phyloP scores from a whole-genome alignment of 2,329 filamentous ascomycete species.

The Trichoderma atrobrunneum region DNA sequence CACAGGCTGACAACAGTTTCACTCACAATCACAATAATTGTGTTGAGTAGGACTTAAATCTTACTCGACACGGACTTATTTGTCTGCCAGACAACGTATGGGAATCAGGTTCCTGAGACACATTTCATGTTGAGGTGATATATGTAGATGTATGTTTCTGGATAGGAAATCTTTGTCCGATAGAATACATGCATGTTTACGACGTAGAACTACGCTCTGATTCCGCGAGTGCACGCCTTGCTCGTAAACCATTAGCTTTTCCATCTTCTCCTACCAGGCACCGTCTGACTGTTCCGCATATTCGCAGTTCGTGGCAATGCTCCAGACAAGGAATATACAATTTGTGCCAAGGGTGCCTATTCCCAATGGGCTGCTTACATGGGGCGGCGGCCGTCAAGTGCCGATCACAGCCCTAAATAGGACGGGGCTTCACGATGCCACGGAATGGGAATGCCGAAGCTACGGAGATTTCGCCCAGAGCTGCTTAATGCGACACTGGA shows the following conservation, averaged over 20 bases:
- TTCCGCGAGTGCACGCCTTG: not conserved
- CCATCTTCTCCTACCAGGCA: not conserved
- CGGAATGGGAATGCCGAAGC: not conserved
- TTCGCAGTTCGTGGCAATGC: not conserved
- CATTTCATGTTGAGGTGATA: not conserved
- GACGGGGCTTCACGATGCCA: not conserved
- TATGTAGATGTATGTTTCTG: not conserved
- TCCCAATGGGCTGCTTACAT: not conserved
- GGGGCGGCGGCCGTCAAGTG: not conserved
- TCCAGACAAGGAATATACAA: not conserved
- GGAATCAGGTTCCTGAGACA: not conserved
- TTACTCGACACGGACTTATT: not conserved
- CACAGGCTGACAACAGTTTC: not conserved
- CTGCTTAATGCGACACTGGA: not conserved
- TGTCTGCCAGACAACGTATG: not conserved
- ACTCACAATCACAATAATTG: not conserved
- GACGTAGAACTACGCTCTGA: not conserved
- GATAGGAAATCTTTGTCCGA: not conserved
- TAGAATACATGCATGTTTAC: not conserved
- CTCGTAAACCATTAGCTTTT: not conserved
- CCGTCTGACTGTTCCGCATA: not conserved
- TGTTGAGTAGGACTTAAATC: not conserved
- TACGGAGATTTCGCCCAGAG: constrained; percentile 6
- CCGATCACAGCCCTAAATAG: not conserved
- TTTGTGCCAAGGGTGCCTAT: not conserved